Percentiles rank a stretch among this genome's conserved stretches.
These are phyloP conservation scores for Globisporangium iwayamae DNA, from an alignment of 352 stramenopile genomes.

Conservation along the genomic window DNA sequence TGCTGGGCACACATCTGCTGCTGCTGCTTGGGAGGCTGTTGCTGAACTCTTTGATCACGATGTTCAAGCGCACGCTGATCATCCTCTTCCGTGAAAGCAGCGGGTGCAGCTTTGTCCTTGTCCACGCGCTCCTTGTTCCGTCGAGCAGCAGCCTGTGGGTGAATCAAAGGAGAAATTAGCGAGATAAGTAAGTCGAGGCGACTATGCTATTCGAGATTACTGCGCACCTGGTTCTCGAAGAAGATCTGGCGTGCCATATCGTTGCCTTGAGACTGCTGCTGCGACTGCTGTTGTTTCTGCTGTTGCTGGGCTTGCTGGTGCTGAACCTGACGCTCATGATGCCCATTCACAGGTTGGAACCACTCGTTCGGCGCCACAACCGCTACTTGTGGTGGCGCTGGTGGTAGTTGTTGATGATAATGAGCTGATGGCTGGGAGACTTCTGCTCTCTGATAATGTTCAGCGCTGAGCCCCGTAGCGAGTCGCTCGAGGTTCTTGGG, in stretches of 20 bases:
- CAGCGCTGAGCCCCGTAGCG: not conserved
- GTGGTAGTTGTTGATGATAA: not conserved
- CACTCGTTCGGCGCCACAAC: not conserved
- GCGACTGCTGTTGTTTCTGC: not conserved
- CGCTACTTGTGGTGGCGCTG: not conserved
- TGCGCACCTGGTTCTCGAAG: conserved; percentile 61
- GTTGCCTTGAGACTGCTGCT: conserved; percentile 1
- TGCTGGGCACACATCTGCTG: not conserved
- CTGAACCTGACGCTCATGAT: not conserved
- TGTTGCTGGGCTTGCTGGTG: not conserved
- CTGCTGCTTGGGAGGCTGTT: not conserved
- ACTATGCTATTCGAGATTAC: not conserved
- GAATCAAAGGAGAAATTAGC: not conserved
- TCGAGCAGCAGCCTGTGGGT: conserved; percentile 38
- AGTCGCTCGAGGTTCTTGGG: conserved; percentile 23
- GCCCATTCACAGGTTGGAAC: not conserved
- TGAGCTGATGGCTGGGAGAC: not conserved
- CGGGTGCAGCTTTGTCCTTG: conserved; percentile 27
- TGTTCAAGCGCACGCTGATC: not conserved
- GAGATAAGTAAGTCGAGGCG: not conserved
- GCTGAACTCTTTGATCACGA: not conserved
- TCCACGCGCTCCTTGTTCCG: conserved; percentile 54
- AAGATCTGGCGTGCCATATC: conserved; percentile 36
- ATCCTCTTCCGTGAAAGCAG: conserved; percentile 22
- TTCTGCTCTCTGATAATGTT: not conserved